Evolutionary conservation across 139 green algal genomes (phyloP).

Genomic region (Tetradesmus obliquus): DNA sequence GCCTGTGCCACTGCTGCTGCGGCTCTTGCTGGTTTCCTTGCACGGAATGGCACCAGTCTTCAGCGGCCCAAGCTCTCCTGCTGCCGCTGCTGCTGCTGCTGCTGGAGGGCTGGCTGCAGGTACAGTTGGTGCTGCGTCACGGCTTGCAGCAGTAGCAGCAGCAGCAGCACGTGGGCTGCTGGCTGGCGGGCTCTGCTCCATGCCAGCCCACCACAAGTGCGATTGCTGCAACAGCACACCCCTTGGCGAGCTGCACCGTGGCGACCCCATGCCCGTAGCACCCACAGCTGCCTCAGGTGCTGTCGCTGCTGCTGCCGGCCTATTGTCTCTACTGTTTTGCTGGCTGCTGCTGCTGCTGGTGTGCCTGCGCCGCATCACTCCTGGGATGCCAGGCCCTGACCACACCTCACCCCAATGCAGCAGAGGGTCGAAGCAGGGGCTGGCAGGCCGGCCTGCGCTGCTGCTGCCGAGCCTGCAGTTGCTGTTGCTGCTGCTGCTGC

Average conservation of each 20-base stretch:
- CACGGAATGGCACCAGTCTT: neutral
- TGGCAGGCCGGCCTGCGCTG: neutral
- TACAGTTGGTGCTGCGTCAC: neutral
- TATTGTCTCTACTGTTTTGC: slow-evolving; percentile 5
- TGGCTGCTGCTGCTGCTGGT: neutral
- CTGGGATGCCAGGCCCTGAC: slow-evolving; percentile 16
- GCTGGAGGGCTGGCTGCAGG: neutral
- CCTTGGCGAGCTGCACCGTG: neutral
- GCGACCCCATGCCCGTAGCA: neutral
- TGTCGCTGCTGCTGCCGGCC: neutral
- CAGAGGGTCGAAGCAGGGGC: neutral
- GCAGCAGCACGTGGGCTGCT: neutral
- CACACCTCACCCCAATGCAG: slow-evolving; percentile 19
- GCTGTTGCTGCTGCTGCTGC: neutral
- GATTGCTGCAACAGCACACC: no score
- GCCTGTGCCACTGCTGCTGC: neutral
- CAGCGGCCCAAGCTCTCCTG: neutral
- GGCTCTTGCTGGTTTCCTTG: neutral
- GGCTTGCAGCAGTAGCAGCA: neutral
- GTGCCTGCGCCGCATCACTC: neutral
- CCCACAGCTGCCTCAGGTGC: neutral
- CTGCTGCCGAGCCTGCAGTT: neutral
- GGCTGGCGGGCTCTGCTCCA: neutral
- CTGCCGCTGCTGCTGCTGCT: neutral
- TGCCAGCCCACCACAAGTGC: neutral